Base-by-base conservation (phyloP, 2,329 filamentous ascomycete species). In the Endothia cerciana region DNA sequence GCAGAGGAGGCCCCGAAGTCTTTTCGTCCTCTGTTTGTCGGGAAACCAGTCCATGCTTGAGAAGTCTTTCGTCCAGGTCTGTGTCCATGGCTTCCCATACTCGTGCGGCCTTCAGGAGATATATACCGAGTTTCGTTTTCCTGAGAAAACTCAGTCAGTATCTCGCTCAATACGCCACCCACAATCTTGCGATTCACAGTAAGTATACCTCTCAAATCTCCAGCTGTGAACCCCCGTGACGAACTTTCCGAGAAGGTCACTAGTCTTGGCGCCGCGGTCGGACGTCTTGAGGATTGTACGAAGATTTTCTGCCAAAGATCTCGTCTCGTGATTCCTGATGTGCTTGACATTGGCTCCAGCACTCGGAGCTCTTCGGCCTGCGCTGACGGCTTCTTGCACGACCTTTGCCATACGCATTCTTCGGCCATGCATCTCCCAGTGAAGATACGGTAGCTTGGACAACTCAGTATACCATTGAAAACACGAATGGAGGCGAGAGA, bases 51-150 rank as follows among this genome's bases (percentile, higher is more conserved):
- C 62, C 57, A 10, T 57, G 17, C 13, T 8, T 57, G 0, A 67
- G 30, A 49, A 67, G 7, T 8, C 53, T 40, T 13, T 61, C 38
- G 1, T 67, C 62, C 0, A 28, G 5, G 19, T 67, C 57, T 8
- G 56, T 38, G 13, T 67, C 62, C 51, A 67, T 65, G 19, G 62
- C 62, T 13, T 67, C 17, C 65, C 64, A 66, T 8, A 66, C 2
- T 11, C 30, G 33, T 11, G 64, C 64, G 11, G 59, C 17, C 4
- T 33, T 15, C 28, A 53, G 6, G 15, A 66, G 53, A n/a, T 66
- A 66, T 4, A 36, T 13, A 1, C 36, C 64, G n/a, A 66, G 55
- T 3, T 10, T 30, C 22, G 25, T 28, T 33, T 8, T 55, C 7
- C 53, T 65, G n/a, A n/a, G n/a, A n/a, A n/a, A n/a, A n/a, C n/a